Base-by-base conservation (phyloP, 108 stramenopile species). In the Pseudonitzschia pungens region DNA sequence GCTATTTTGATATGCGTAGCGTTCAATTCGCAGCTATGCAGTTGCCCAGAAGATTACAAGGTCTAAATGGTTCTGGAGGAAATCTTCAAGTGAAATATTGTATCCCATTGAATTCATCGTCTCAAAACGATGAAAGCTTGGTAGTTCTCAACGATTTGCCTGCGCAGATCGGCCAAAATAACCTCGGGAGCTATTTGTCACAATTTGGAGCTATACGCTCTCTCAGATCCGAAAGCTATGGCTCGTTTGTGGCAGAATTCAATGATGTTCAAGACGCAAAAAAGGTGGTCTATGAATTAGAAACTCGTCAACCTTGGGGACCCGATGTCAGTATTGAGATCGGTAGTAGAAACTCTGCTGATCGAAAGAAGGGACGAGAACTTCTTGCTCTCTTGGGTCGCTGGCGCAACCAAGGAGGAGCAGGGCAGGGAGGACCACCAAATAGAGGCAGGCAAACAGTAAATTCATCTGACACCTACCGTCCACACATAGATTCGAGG, bases 181-280 rank as follows among this genome's bases (percentile, higher is more conserved):
- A 75, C 44, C 67, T 95, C 66, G 87, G 58, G 22, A 63, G 74
- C 21, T 72, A 88, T 65, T 64, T 92, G 70, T 86, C 87, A 41
- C 81, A 85, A 20, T 96, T 83, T 74, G 95, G 95, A 18, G 87
- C 87, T 44, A 83, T 96, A 15, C 83, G 92, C 51, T 84, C 85
- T 33, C 70, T 93, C 62, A 77, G 67, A 29, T 69, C 53, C 31
- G 77, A 85, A 14, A 79, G 79, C 6, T 71, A 73, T 26, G 74
- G 80, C 56, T 89, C 91, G 0, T 96, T 83, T 75, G 63, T 93
- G 42, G 89, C 89, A 4, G 91, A 93, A 75, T 96, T 91, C 73
- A 89, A 90, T 65, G 90, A 96, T 72, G 70, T 91, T 31, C 95
- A 96, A 71, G 95, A 96, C 76, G 89, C 95, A 21, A 89, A 83